These are phyloP conservation scores for Paspalum notatum DNA, from an alignment of 176 grass and related monocot species.

Conservation along the genomic window DNA sequence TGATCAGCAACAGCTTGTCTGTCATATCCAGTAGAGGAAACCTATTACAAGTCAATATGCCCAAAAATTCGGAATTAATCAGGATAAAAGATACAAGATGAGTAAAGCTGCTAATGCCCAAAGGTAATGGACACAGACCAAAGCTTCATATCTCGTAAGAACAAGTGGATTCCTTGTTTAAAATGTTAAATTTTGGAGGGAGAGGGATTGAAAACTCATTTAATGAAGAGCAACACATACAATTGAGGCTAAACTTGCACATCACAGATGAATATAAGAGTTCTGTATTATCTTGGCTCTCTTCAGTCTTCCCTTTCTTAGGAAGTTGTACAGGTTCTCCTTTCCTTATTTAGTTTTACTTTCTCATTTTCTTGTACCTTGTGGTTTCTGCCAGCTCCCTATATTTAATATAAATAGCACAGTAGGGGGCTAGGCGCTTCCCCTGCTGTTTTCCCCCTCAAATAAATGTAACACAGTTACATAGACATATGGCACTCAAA, in stretches of 20 bases:
- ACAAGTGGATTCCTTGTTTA: not conserved
- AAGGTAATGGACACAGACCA: not conserved
- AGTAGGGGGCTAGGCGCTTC: no score
- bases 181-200: constrained; percentile 4
- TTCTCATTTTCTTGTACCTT: no score
- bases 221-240: not conserved
- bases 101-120: not conserved
- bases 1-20: constrained; percentile 90
- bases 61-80: not conserved
- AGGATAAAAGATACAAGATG: constrained; percentile 15
- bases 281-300: no score
- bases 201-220: not conserved
- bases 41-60: constrained; percentile 42
- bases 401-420: no score
- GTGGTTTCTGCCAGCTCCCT: no score
- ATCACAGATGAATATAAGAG: no score
- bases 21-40: constrained; percentile 84
- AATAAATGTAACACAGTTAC: not conserved
- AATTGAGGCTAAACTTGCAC: no score
- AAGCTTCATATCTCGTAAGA: not conserved
- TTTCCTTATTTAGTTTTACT: no score
- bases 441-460: no score
- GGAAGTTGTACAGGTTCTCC: no score
- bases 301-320: no score
- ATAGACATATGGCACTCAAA: constrained; percentile 16